These are phyloP conservation scores for Colletotrichum navitas DNA, from an alignment of 2,329 filamentous ascomycete genomes.

Conservation along the genomic window DNA sequence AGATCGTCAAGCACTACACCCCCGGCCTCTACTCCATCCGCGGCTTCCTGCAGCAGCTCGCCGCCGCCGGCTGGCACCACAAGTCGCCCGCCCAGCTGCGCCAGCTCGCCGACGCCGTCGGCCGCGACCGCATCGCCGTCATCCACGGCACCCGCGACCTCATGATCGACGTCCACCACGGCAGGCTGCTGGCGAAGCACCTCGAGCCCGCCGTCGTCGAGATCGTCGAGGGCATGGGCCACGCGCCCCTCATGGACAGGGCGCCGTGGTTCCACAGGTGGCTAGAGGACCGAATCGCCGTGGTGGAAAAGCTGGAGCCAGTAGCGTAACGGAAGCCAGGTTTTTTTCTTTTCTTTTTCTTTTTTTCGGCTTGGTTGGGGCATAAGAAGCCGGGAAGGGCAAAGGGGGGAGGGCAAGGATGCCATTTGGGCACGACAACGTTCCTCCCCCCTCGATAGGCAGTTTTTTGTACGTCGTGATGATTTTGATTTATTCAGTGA, in stretches of 20 bases:
- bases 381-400: neutral
- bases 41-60: slow-evolving; percentile 81
- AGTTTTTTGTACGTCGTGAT: slow-evolving; percentile 10
- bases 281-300: slow-evolving; percentile 68
- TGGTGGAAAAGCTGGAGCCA: slow-evolving; percentile 61
- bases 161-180: slow-evolving; percentile 84
- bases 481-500: slow-evolving; percentile 35
- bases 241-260: slow-evolving; percentile 81
- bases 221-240: slow-evolving; percentile 79
- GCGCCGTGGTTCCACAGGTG: slow-evolving; percentile 75
- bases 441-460: neutral
- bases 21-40: slow-evolving; percentile 70
- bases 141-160: slow-evolving; percentile 81
- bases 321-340: neutral
- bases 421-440: neutral
- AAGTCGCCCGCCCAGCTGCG: slow-evolving; percentile 77
- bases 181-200: slow-evolving; percentile 73
- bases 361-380: neutral
- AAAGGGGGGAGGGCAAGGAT: neutral
- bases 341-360: too few relatives aligned
- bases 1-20: slow-evolving; percentile 78
- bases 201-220: slow-evolving; percentile 71
- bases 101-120: slow-evolving; percentile 75
- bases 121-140: slow-evolving; percentile 80
- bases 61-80: slow-evolving; percentile 84